phyloP scores from a whole-genome alignment of 176 grass and related monocot species.

The Hordeum marinum region DNA sequence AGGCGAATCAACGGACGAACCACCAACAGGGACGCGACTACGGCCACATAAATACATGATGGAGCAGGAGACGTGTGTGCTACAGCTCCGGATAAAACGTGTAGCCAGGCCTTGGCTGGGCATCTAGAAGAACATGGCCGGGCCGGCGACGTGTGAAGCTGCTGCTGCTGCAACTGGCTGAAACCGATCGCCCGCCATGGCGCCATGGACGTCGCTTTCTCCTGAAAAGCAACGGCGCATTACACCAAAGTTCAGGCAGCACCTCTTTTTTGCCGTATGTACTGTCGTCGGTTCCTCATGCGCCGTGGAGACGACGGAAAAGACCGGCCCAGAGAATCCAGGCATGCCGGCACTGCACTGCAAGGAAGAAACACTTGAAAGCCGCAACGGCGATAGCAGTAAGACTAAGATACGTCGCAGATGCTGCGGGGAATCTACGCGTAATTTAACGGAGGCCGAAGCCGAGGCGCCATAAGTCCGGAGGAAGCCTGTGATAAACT shows the following conservation, averaged over 20 bases:
- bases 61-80: not conserved
- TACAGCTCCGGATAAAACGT: not conserved
- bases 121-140: not conserved
- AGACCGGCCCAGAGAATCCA: not conserved
- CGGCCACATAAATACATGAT: not conserved
- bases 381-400: not conserved
- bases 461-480: not conserved
- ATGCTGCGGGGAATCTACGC: not conserved
- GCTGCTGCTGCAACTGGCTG: not conserved
- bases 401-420: not conserved
- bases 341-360: not conserved
- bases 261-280: not conserved
- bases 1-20: not conserved
- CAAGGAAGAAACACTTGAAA: not conserved
- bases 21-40: not conserved
- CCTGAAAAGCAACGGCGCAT: not conserved
- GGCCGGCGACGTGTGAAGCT: not conserved
- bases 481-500: not conserved
- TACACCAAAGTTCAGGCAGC: not conserved
- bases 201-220: conserved; percentile 1
- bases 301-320: not conserved
- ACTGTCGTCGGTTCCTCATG: not conserved
- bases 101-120: not conserved
- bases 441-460: not conserved
- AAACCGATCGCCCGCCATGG: not conserved